Percentiles rank a stretch among this genome's conserved stretches.
Evolutionary conservation across 208 protist species (phyloP).

Genomic region (Crithidia sp.): DNA sequence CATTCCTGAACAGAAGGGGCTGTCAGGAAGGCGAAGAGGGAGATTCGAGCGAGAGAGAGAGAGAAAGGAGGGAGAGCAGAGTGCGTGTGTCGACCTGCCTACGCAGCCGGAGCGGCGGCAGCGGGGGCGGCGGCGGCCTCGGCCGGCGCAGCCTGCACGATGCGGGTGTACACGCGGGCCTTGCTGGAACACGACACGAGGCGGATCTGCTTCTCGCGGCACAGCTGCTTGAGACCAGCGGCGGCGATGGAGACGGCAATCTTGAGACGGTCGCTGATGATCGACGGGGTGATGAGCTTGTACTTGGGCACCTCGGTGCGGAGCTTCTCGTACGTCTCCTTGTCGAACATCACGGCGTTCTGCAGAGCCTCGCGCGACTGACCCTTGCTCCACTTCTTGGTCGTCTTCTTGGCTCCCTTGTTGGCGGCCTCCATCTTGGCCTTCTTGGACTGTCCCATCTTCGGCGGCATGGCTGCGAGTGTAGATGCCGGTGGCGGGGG

Average conservation of each 20-base stretch:
- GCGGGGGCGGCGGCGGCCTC: conserved; percentile 34
- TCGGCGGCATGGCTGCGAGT: conserved; percentile 57
- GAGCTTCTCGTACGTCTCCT: conserved; percentile 86
- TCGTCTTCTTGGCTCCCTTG: conserved; percentile 84
- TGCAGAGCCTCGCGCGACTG: conserved; percentile 89
- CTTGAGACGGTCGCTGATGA: conserved; percentile 91
- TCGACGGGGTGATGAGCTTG: conserved; percentile 91
- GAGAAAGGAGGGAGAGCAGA: too few relatives aligned
- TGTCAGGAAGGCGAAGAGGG: too few relatives aligned
- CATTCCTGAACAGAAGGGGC: too few relatives aligned
- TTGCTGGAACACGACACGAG: conserved; percentile 83
- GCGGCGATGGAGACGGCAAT: conserved; percentile 86
- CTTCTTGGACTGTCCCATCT: conserved; percentile 74
- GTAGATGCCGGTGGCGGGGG: conserved; percentile 9
- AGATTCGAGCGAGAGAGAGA: too few relatives aligned
- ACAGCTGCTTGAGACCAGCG: conserved; percentile 87
- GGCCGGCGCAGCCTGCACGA: conserved; percentile 40
- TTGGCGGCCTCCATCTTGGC: conserved; percentile 71
- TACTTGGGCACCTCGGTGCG: conserved; percentile 91
- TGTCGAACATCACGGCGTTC: conserved; percentile 93
- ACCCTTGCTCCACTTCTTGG: conserved; percentile 95
- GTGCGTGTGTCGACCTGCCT: conserved; percentile 9
- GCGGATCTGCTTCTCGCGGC: conserved; percentile 81
- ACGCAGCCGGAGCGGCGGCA: conserved; percentile 28
- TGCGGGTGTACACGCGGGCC: conserved; percentile 82